phyloP scores from a whole-genome alignment of 2,329 filamentous ascomycete species.

The Exophiala calicioides region DNA sequence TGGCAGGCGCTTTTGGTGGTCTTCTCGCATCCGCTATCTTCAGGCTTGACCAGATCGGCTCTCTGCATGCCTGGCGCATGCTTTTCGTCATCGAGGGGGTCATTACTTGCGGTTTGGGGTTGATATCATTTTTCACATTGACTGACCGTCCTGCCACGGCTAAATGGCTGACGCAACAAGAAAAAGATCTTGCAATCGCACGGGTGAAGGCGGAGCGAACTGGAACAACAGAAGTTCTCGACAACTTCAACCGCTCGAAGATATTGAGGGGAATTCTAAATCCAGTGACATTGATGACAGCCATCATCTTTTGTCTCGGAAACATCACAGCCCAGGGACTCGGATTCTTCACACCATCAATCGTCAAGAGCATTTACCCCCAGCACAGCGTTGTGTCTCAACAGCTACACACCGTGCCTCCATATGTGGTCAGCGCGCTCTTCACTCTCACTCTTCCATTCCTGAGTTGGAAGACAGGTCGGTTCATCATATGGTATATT shows the following conservation, averaged over 20 bases:
- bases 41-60: slow-evolving; percentile 59
- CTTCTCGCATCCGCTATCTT: slow-evolving; percentile 66
- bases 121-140: slow-evolving; percentile 64
- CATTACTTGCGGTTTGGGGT: slow-evolving; percentile 58
- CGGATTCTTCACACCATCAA: slow-evolving; percentile 70
- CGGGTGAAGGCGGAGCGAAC: slow-evolving; percentile 70
- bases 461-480: slow-evolving; percentile 62
- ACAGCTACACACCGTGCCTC: slow-evolving; percentile 70
- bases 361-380: slow-evolving; percentile 69
- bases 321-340: slow-evolving; percentile 72
- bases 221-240: slow-evolving; percentile 62
- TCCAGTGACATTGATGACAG: slow-evolving; percentile 60
- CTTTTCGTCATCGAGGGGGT: slow-evolving; percentile 73
- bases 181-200: slow-evolving; percentile 66
- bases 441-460: slow-evolving; percentile 65
- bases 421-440: slow-evolving; percentile 67
- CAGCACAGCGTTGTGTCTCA: slow-evolving; percentile 58
- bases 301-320: slow-evolving; percentile 63
- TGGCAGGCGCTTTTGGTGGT: slow-evolving; percentile 71
- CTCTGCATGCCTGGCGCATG: slow-evolving; percentile 64
- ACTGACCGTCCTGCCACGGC: slow-evolving; percentile 70
- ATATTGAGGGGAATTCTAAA: slow-evolving; percentile 63
- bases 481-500: slow-evolving; percentile 63
- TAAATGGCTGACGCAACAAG: slow-evolving; percentile 64
- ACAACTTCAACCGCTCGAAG: slow-evolving; percentile 63